phyloP scores from a whole-genome alignment of 768 basidiomycete species.

The Suillus plorans region DNA sequence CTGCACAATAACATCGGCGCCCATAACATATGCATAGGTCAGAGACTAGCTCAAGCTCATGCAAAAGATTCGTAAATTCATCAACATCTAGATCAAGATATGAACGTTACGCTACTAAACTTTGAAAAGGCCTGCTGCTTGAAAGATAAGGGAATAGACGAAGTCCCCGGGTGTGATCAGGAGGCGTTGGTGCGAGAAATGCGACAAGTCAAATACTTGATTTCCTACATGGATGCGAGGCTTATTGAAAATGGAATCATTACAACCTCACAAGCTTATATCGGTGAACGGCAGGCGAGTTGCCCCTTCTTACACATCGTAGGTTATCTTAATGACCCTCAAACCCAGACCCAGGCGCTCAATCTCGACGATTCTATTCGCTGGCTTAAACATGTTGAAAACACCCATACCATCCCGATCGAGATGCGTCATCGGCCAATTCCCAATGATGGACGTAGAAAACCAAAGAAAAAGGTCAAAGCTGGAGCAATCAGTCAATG shows the following conservation, averaged over 20 bases:
- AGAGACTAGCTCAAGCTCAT: neutral
- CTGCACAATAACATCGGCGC: slow-evolving; percentile 18
- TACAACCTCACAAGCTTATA: neutral
- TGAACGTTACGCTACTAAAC: slow-evolving; percentile 1
- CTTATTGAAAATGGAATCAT: slow-evolving; percentile 4
- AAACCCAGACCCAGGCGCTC: neutral
- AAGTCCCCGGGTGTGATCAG: slow-evolving; percentile 9
- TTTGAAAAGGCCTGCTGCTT: slow-evolving; percentile 15
- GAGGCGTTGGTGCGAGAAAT: slow-evolving; percentile 16
- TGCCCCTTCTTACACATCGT: neutral
- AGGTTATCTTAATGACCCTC: neutral
- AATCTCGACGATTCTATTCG: neutral
- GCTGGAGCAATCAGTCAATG: neutral
- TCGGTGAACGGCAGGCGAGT: neutral
- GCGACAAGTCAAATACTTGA: slow-evolving; percentile 22
- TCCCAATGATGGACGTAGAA: slow-evolving; percentile 11
- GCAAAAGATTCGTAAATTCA: neutral
- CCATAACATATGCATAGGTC: slow-evolving; percentile 23
- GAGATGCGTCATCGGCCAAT: slow-evolving; percentile 7
- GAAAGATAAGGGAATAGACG: neutral
- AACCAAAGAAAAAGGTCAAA: neutral
- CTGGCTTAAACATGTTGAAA: slow-evolving; percentile 3
- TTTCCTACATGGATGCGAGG: slow-evolving; percentile 17
- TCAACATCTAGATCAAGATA: slow-evolving; percentile 1
- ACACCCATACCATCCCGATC: neutral